A percentile compares a stretch with the other conserved stretches of the same genome.
Evolutionary conservation across 805 yeast species (phyloP).

Genomic region (Pichia insulana): DNA sequence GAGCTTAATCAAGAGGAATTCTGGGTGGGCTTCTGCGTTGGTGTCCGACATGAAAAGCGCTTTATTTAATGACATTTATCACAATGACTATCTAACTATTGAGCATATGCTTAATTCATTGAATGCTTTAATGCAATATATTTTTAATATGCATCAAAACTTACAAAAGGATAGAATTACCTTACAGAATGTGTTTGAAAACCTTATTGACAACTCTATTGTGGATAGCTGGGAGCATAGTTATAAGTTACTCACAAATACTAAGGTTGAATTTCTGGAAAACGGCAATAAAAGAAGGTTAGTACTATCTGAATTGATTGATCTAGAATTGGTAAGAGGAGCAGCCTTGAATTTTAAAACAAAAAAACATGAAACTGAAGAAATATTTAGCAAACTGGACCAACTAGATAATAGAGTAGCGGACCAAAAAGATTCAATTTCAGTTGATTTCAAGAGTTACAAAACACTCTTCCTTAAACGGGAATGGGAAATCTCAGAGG

Average conservation of each 20-base stretch:
- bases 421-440: slow-evolving; percentile 29
- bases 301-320: slow-evolving; percentile 28
- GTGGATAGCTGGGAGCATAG: slow-evolving; percentile 33
- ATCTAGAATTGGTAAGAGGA: slow-evolving; percentile 21
- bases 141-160: slow-evolving; percentile 35
- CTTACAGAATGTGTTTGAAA: slow-evolving; percentile 26
- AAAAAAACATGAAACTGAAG: slow-evolving; percentile 14
- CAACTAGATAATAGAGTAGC: slow-evolving; percentile 31
- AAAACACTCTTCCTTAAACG: slow-evolving; percentile 29
- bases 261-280: slow-evolving; percentile 20
- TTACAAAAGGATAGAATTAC: slow-evolving; percentile 33
- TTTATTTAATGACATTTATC: slow-evolving; percentile 14
- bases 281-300: slow-evolving; percentile 13
- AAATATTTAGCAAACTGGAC: slow-evolving; percentile 25
- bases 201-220: slow-evolving; percentile 35
- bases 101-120: slow-evolving; percentile 40
- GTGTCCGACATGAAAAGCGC: slow-evolving; percentile 29
- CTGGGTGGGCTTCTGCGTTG: slow-evolving; percentile 32
- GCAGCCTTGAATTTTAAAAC: slow-evolving; percentile 27
- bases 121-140: slow-evolving; percentile 43
- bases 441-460: slow-evolving; percentile 33
- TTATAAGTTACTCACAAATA: slow-evolving; percentile 20
- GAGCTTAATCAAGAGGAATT: slow-evolving; percentile 27
- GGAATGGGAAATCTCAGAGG: slow-evolving; percentile 8
- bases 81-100: slow-evolving; percentile 23